Percentiles rank a stretch among this genome's conserved stretches.
These are phyloP conservation scores for Apiotrichum siamense DNA, from an alignment of 1,284 basidiomycete species.

Conservation along the genomic window DNA sequence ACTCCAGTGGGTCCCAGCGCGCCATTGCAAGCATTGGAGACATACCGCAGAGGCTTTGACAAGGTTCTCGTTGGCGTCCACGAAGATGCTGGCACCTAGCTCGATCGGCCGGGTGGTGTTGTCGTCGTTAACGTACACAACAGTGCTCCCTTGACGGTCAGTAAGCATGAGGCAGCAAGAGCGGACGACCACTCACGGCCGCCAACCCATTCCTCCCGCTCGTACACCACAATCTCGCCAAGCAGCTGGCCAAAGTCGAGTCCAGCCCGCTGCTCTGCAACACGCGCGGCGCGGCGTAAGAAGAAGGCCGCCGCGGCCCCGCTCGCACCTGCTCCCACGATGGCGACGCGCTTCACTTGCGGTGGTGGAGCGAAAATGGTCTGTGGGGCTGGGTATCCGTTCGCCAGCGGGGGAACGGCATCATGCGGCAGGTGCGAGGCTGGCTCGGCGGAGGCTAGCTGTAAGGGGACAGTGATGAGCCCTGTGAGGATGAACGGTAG, in stretches of 20 bases:
- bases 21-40: too few species aligned
- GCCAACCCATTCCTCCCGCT: conserved; percentile 67
- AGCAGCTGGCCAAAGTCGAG: conserved; percentile 51
- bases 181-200: conserved; percentile 59
- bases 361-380: not conserved
- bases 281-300: conserved; percentile 54
- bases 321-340: conserved; percentile 81
- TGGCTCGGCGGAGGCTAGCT: not conserved
- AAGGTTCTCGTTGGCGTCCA: conserved; percentile 71
- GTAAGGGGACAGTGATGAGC: too few species aligned
- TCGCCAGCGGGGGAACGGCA: not conserved
- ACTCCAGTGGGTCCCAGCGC: too few species aligned
- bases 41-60: conserved; percentile 67
- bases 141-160: conserved; percentile 58
- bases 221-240: conserved; percentile 70
- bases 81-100: conserved; percentile 84
- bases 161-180: not conserved
- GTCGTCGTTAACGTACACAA: conserved; percentile 71
- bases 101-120: conserved; percentile 59
- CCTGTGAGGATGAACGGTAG: too few species aligned
- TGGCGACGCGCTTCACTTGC: conserved; percentile 56
- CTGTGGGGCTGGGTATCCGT: not conserved
- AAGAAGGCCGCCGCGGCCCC: conserved; percentile 83
- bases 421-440: not conserved
- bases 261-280: conserved; percentile 62